Conservation (phyloP, 768 basidiomycete species). For the Dioszegia aurantiaca region DNA sequence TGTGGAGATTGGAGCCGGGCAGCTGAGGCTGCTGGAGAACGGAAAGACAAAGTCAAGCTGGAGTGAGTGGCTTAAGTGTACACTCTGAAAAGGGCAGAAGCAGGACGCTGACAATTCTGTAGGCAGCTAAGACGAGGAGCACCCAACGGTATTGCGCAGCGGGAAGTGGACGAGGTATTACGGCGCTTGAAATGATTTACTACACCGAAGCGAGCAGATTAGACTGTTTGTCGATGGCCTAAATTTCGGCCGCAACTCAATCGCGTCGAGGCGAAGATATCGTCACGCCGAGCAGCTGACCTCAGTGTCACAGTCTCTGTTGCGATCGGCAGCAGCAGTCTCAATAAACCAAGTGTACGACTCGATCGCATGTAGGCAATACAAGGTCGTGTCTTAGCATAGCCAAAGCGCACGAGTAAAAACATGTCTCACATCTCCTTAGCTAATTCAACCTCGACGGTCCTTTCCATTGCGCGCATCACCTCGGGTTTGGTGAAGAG, state of each 20-base stretch:
- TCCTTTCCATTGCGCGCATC: slow-evolving; percentile 54
- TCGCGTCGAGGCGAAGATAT: no score
- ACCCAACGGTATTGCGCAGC: slow-evolving; percentile 73
- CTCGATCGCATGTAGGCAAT: no score
- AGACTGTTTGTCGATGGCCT: no score
- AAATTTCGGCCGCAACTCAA: no score
- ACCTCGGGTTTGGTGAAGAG: slow-evolving; percentile 43
- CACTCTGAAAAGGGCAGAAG: slow-evolving; percentile 1
- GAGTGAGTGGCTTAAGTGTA: slow-evolving; percentile 61
- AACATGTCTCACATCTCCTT: no score
- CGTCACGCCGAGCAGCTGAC: no score
- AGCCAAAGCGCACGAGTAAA: no score
- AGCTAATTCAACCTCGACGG: slow-evolving; percentile 52
- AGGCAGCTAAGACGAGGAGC: slow-evolving; percentile 71
- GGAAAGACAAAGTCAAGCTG: slow-evolving; percentile 75
- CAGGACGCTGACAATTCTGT: slow-evolving; percentile 16
- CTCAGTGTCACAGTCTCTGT: no score
- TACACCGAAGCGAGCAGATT: no score
- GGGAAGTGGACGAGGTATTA: slow-evolving; percentile 61
- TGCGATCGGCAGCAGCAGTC: no score
- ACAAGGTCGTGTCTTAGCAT: no score
- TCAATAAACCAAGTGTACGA: no score
- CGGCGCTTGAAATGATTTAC: slow-evolving; percentile 27
- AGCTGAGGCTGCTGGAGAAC: slow-evolving; percentile 82
- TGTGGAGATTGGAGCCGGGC: slow-evolving; percentile 89